A percentile compares a stretch with the other conserved stretches of the same genome.
Conservation (phyloP, 2,329 filamentous ascomycete species). For the Fusarium virguliforme region DNA sequence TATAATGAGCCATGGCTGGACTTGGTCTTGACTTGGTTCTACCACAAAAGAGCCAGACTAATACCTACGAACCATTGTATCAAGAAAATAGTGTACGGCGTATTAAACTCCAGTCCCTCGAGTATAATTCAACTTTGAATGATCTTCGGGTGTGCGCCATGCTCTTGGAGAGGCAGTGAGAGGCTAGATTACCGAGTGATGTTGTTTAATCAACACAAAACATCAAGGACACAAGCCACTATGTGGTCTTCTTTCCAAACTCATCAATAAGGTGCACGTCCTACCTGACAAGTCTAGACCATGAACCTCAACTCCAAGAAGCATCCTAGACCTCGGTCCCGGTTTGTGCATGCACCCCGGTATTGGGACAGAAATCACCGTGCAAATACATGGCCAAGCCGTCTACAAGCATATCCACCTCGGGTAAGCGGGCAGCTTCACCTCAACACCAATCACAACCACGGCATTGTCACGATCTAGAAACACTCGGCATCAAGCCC, state of each 20-base stretch:
- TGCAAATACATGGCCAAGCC: conserved; percentile 32
- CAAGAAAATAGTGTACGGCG: neutral
- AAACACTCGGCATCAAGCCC: conserved; percentile 24
- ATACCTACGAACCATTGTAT: too few species aligned
- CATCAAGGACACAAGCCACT: neutral
- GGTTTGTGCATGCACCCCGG: neutral
- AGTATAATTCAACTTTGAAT: neutral
- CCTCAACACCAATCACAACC: conserved; percentile 46
- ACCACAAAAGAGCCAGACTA: too few species aligned
- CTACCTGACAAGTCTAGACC: neutral
- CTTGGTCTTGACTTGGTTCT: neutral
- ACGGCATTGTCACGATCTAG: conserved; percentile 43
- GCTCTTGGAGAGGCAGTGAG: too few species aligned
- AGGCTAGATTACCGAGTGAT: neutral
- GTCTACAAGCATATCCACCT: neutral
- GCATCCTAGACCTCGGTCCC: neutral
- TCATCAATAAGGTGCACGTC: neutral
- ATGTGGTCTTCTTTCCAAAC: neutral
- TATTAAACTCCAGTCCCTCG: neutral
- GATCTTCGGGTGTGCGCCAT: neutral
- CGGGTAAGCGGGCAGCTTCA: conserved; percentile 3
- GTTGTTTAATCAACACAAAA: neutral
- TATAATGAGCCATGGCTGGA: neutral
- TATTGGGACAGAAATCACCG: neutral
- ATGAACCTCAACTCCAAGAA: neutral